Evolutionary conservation across 176 grass and related monocot genomes (phyloP).

Genomic region (Triticum dicoccoides): DNA sequence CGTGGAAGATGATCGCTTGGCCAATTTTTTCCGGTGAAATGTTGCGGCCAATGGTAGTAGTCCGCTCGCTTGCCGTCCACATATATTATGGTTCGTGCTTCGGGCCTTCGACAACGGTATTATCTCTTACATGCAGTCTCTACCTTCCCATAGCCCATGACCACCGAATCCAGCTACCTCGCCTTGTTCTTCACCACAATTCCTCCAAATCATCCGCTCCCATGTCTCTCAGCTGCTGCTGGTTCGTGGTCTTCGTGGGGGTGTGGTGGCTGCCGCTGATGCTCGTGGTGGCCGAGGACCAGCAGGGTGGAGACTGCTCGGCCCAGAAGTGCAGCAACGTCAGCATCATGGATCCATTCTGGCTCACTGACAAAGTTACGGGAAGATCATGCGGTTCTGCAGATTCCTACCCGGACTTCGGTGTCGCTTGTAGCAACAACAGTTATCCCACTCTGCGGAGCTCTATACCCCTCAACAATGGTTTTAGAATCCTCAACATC

Average conservation of each 20-base stretch:
- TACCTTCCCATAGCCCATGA: too few species aligned
- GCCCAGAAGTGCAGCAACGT: not conserved
- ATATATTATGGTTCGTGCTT: too few species aligned
- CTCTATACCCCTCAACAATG: not conserved
- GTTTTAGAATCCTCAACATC: not conserved
- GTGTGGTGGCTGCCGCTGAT: not conserved
- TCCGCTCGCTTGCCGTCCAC: too few species aligned
- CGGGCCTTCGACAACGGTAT: too few species aligned
- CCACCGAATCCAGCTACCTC: too few species aligned
- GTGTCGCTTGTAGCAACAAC: not conserved
- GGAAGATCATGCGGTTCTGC: not conserved
- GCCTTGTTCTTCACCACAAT: not conserved
- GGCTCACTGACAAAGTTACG: accelerated
- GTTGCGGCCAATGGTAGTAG: too few species aligned
- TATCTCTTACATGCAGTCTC: too few species aligned
- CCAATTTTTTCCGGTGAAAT: too few species aligned
- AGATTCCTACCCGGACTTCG: not conserved
- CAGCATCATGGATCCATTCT: not conserved
- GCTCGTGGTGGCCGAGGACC: not conserved
- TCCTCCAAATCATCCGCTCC: not conserved
- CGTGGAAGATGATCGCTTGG: too few species aligned
- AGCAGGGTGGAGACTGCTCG: not conserved
- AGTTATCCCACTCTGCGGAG: not conserved
- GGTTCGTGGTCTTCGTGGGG: not conserved
- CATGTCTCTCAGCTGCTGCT: not conserved